Conservation (phyloP, 257 asterid genomes). For the Solanum tarijense region DNA sequence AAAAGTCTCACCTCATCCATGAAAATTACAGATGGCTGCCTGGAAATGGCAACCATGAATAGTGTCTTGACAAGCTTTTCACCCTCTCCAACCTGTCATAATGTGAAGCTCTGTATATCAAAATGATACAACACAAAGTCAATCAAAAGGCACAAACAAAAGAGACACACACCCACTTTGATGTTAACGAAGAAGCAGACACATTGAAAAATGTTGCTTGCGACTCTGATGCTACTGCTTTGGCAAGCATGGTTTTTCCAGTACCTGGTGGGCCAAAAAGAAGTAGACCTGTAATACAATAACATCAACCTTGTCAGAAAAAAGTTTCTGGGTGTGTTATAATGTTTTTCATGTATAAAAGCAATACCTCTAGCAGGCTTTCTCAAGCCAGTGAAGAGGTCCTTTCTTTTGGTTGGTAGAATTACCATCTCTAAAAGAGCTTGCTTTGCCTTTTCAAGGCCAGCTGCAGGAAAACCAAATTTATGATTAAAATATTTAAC, state of each 20-base stretch:
- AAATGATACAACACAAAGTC: background rate
- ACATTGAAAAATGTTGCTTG: constrained; percentile 92
- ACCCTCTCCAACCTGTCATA: constrained; percentile 88
- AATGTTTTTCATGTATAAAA: background rate
- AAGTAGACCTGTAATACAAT: constrained; percentile 59
- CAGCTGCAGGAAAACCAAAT: constrained; percentile 49
- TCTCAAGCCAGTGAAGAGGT: constrained; percentile 92
- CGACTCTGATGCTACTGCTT: constrained; percentile 99
- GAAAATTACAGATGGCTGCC: constrained; percentile 95
- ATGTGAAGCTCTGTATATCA: background rate
- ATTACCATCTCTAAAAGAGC: constrained; percentile 93
- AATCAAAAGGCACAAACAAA: background rate
- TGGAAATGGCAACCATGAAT: constrained; percentile 81
- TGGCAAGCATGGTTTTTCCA: constrained; percentile 97
- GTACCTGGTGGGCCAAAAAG: constrained; percentile 99
- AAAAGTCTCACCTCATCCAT: constrained; percentile 83
- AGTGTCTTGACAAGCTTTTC: constrained; percentile 98
- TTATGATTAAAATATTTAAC: background rate
- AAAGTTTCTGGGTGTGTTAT: background rate
- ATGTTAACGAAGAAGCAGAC: constrained; percentile 95
- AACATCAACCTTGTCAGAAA: constrained; percentile 2
- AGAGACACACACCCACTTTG: constrained; percentile 78
- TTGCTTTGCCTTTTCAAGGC: constrained; percentile 97
- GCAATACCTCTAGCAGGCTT: constrained; percentile 86
- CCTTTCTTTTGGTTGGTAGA: constrained; percentile 88